Percentiles rank a stretch among this genome's conserved stretches.
phyloP scores from a whole-genome alignment of 257 asterid genomes.

The Solanum sitiens region DNA sequence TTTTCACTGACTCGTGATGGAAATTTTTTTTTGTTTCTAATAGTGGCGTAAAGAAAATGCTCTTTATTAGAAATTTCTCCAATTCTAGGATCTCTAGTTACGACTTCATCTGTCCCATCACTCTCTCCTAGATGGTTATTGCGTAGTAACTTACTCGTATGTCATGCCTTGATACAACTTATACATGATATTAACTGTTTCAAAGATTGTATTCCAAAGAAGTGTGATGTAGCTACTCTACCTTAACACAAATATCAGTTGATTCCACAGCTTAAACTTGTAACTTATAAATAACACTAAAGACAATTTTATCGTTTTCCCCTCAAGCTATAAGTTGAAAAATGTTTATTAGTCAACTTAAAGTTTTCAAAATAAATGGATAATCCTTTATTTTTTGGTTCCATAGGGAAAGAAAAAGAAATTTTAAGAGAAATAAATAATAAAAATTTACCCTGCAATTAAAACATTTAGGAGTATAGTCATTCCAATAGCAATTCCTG shows the following conservation, averaged over 20 bases:
- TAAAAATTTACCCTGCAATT: slow-evolving; percentile 41
- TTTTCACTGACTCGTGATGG: too few relatives aligned
- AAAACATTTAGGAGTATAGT: slow-evolving; percentile 42
- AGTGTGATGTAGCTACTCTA: background rate
- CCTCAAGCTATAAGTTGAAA: background rate
- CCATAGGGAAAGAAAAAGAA: background rate
- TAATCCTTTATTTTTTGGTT: background rate
- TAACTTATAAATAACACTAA: background rate
- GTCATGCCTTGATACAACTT: background rate
- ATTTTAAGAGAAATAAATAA: background rate
- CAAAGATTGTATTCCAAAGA: too few relatives aligned
- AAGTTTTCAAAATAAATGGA: background rate
- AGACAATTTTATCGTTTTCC: background rate
- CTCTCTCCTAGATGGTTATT: background rate
- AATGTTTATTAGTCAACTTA: background rate
- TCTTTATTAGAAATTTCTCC: background rate
- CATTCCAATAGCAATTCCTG: slow-evolving; percentile 76
- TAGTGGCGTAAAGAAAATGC: too few relatives aligned
- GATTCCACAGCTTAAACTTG: background rate
- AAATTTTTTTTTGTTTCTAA: too few relatives aligned
- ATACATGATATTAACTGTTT: background rate
- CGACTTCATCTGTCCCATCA: background rate
- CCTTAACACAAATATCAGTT: background rate
- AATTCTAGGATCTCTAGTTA: background rate
- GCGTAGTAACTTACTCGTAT: background rate